Conservation (phyloP, 768 basidiomycete species). For the Boletus speciosus region DNA sequence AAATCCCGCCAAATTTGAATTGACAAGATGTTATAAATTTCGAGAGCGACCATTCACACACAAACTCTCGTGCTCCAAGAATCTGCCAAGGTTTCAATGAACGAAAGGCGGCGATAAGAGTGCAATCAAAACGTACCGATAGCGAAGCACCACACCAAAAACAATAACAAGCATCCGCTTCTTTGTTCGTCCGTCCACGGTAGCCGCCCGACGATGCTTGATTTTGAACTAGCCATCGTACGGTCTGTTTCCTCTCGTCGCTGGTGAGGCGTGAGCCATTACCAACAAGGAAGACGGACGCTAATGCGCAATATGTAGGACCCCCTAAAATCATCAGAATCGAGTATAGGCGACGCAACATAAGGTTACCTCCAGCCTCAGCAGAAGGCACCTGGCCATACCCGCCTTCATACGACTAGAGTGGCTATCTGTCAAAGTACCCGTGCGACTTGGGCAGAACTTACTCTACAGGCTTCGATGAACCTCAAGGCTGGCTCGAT, state of each 20-base stretch:
- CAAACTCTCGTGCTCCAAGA: slow-evolving; percentile 54
- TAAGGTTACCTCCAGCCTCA: slow-evolving; percentile 75
- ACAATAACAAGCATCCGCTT: slow-evolving; percentile 90
- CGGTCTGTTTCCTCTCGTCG: slow-evolving; percentile 48
- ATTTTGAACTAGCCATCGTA: slow-evolving; percentile 76
- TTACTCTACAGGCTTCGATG: slow-evolving; percentile 69
- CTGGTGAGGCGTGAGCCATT: slow-evolving; percentile 25
- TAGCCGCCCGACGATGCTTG: slow-evolving; percentile 73
- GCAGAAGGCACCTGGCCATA: slow-evolving; percentile 79
- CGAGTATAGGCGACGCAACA: not conserved
- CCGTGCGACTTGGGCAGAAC: slow-evolving; percentile 13
- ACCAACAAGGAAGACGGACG: slow-evolving; percentile 58
- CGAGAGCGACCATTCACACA: slow-evolving; percentile 55
- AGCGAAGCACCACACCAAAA: slow-evolving; percentile 92
- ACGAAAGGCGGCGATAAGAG: not conserved
- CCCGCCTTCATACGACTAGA: slow-evolving; percentile 87
- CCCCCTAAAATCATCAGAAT: slow-evolving; percentile 54
- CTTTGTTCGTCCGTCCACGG: slow-evolving; percentile 83
- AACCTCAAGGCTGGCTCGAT: slow-evolving; percentile 58
- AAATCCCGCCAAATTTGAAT: slow-evolving; percentile 85
- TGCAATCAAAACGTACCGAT: slow-evolving; percentile 43
- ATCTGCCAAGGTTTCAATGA: slow-evolving; percentile 46
- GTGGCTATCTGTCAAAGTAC: not conserved
- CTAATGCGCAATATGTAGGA: slow-evolving; percentile 89
- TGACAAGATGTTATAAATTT: slow-evolving; percentile 74